A percentile compares a stretch with the other conserved stretches of the same genome.
Conservation (phyloP, 31 red algal genomes). For the Pterothamnion heteromorphum region DNA sequence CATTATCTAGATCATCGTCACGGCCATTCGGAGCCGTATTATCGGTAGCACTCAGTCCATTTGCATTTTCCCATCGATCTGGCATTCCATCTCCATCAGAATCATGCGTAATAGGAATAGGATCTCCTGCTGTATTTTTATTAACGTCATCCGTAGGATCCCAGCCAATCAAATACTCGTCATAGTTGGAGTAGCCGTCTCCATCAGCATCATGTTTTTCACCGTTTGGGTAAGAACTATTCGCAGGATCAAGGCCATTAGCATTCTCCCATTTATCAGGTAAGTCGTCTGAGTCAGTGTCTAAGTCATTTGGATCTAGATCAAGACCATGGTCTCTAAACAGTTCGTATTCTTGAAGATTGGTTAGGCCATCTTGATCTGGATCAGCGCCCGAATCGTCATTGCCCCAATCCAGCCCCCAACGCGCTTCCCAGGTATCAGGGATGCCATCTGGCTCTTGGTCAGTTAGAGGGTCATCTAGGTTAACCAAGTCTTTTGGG, state of each 20-base stretch:
- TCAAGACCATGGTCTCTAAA: not conserved
- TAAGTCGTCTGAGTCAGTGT: not conserved
- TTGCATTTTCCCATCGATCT: not conserved
- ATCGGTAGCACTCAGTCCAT: not conserved
- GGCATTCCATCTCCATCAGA: not conserved
- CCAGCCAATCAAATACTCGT: not conserved
- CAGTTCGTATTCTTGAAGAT: not conserved
- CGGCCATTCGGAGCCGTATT: not conserved
- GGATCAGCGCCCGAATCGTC: not conserved
- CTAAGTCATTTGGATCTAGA: too few species aligned
- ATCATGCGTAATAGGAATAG: too few species aligned
- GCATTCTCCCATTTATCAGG: not conserved
- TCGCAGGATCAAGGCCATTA: not conserved
- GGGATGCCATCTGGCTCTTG: not conserved
- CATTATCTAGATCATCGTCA: not conserved
- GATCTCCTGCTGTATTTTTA: too few species aligned
- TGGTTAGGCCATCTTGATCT: not conserved
- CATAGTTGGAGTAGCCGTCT: not conserved
- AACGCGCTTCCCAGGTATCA: not conserved
- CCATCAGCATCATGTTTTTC: not conserved
- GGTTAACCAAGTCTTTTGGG: not conserved
- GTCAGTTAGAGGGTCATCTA: not conserved
- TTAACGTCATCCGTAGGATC: too few species aligned
- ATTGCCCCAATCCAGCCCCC: not conserved
- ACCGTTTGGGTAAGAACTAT: not conserved